These are phyloP conservation scores for Annona squamosa DNA, from an alignment of 164 flowering plant genomes.

Conservation along the genomic window DNA sequence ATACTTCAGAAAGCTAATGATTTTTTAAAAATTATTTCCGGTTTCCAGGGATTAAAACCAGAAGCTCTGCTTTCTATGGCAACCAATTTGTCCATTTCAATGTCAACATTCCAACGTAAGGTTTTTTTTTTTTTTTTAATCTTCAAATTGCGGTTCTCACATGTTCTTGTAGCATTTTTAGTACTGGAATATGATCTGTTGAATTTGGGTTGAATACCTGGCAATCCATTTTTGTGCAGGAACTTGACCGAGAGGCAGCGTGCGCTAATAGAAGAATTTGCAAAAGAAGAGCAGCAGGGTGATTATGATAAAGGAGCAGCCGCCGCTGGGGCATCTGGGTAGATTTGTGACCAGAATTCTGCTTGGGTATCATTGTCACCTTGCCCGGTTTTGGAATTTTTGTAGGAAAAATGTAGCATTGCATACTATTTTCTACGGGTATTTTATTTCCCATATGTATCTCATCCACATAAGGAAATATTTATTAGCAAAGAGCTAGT, in stretches of 20 bases:
- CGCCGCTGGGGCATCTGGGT: slow-evolving; percentile 55
- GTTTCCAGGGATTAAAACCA: slow-evolving; percentile 61
- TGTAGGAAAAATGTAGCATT: slow-evolving; percentile 3
- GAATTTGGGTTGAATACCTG: background rate
- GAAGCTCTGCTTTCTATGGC: slow-evolving; percentile 53
- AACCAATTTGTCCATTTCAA: slow-evolving; percentile 91
- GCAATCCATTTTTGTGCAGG: slow-evolving; percentile 29
- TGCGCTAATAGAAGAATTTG: slow-evolving; percentile 75
- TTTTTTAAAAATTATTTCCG: background rate
- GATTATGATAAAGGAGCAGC: slow-evolving; percentile 52
- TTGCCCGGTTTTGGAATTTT: slow-evolving; percentile 1
- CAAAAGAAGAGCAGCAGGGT: slow-evolving; percentile 78
- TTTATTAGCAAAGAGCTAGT: too few relatives aligned
- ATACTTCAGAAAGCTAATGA: background rate
- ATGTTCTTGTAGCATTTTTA: background rate
- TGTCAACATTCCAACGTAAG: slow-evolving; percentile 89
- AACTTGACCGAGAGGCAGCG: slow-evolving; percentile 74
- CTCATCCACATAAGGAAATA: background rate
- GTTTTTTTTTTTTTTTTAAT: background rate
- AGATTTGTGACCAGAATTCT: slow-evolving; percentile 1
- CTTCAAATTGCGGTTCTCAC: background rate
- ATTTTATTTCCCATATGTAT: background rate
- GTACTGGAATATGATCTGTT: background rate
- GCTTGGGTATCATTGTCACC: background rate
- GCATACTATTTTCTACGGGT: background rate